Percentiles rank a stretch among this genome's conserved stretches.
phyloP scores from a whole-genome alignment of 2,329 filamentous ascomycete species.

The Pseudopithomyces chartarum region DNA sequence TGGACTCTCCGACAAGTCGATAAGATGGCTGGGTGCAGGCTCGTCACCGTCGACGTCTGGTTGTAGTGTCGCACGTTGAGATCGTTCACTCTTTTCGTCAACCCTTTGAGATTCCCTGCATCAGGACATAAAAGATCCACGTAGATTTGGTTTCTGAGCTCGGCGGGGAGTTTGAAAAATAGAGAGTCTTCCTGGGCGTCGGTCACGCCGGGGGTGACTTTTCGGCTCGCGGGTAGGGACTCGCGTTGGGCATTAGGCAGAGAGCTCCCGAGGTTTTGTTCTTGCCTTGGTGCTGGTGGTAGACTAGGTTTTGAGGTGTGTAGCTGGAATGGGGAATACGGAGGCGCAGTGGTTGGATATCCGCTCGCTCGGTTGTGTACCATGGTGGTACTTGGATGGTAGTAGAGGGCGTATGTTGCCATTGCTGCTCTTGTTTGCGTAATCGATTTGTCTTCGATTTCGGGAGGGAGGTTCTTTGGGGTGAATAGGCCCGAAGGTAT shows the following conservation, averaged over 20 bases:
- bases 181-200: constrained; percentile 19
- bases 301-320: constrained; percentile 9
- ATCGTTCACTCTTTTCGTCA: constrained; percentile 8
- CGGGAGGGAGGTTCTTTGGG: neutral
- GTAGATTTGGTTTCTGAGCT: constrained; percentile 66
- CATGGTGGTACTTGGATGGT: constrained; percentile 4
- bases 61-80: constrained; percentile 15
- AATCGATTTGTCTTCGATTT: constrained; percentile 2
- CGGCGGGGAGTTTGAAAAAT: constrained; percentile 59
- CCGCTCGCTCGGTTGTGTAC: constrained; percentile 9
- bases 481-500: neutral
- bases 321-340: constrained; percentile 14
- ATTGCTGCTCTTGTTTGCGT: neutral
- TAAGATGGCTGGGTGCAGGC: constrained; percentile 48
- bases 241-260: constrained; percentile 5
- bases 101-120: constrained; percentile 13
- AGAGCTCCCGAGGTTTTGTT: constrained; percentile 8
- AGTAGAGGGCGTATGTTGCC: constrained; percentile 12
- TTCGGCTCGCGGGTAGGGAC: constrained; percentile 2
- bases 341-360: constrained; percentile 15
- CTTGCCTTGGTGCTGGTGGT: constrained; percentile 13
- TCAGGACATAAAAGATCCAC: constrained; percentile 41
- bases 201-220: neutral
- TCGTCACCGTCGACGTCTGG: constrained; percentile 12
- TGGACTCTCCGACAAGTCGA: constrained; percentile 48